phyloP scores from a whole-genome alignment of 2,329 filamentous ascomycete species.

The Reticulascus tulasneorum region DNA sequence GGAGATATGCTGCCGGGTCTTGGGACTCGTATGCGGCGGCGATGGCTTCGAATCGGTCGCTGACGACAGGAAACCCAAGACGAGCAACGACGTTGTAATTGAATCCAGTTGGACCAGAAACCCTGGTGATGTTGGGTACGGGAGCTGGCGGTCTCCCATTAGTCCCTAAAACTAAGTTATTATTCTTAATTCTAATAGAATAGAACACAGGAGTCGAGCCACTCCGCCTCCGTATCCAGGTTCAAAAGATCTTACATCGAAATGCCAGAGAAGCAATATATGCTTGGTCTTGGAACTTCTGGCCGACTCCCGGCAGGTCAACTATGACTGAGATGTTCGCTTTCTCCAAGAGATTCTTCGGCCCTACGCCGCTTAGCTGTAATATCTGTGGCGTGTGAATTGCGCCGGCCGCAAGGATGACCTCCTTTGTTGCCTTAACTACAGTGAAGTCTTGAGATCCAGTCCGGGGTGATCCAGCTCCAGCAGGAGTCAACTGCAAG shows the following conservation, averaged over 20 bases:
- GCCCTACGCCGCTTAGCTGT: constrained; percentile 41
- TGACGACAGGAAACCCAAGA: constrained; percentile 30
- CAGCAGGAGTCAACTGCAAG: constrained; percentile 19
- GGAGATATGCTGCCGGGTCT: constrained; percentile 27
- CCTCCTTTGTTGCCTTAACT: constrained; percentile 26
- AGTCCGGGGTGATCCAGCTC: constrained; percentile 7
- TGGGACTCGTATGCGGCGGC: constrained; percentile 26
- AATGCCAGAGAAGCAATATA: constrained; percentile 18
- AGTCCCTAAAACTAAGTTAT: not conserved
- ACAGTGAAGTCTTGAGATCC: constrained; percentile 4
- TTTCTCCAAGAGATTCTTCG: constrained; percentile 25
- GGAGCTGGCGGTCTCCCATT: not conserved
- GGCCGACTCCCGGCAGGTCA: constrained; percentile 41
- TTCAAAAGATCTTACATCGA: constrained; percentile 2
- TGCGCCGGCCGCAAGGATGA: constrained; percentile 32
- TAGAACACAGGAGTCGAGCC: constrained; percentile 1
- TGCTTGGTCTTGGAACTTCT: constrained; percentile 35
- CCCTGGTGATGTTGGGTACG: constrained; percentile 8
- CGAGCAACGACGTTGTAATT: constrained; percentile 29
- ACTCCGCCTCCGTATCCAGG: constrained; percentile 10
- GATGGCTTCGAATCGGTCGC: constrained; percentile 25
- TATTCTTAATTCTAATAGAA: constrained; percentile 7
- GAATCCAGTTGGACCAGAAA: constrained; percentile 28
- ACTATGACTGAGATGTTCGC: constrained; percentile 32
- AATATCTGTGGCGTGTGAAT: constrained; percentile 35